Base-by-base conservation (phyloP, 768 basidiomycete genomes). In the Dioszegia aurantiaca region DNA sequence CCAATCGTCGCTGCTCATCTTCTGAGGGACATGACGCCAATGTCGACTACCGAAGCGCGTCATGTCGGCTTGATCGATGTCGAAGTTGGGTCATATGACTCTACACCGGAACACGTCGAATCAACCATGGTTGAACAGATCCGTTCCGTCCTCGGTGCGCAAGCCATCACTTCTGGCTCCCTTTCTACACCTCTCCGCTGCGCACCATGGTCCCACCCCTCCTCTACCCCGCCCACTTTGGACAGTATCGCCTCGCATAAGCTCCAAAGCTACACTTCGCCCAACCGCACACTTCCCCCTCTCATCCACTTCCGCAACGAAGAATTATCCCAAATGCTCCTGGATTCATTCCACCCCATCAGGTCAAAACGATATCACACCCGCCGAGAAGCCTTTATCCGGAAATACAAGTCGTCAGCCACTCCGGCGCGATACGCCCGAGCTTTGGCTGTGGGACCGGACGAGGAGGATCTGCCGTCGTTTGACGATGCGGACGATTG, bases 291-390 rank as follows among this genome's bases (percentile, higher is more conserved):
- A 17, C 57, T 65, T 30, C 60, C 57, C 4, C 67, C 72, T 14
- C 44, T 73, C 1, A 27, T 67, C 2, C 61, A 65, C 19, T 69
- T 60, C 55, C 44, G 72, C 17, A 62, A 56, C 51, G 65, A 70
- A 46, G 72, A 73, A 45, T 55, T 73, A 6, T 63, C 63, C 9
- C 72, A 73, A 55, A 74, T 72, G 73, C 44, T 69, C 8, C 48
- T 74, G 5, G 73, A 74, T 44, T 61, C 57, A 26, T 72, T 65
- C 62, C 69, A 74, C 41, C 70, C 73, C 2, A 42, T 63, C 37
- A 44, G 73, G 41, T 72, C 70, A 19, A 46, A 63, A 31, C 43
- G 73, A 44, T 74, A 74, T 41, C 73, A 74, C 51, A 47, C 56
- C 12, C 61, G 73, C 30, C 64, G 73, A 37, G 64, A 61, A 56